Conservation (phyloP, 1,139 yeast species). For the Debaryomyces udenii region DNA sequence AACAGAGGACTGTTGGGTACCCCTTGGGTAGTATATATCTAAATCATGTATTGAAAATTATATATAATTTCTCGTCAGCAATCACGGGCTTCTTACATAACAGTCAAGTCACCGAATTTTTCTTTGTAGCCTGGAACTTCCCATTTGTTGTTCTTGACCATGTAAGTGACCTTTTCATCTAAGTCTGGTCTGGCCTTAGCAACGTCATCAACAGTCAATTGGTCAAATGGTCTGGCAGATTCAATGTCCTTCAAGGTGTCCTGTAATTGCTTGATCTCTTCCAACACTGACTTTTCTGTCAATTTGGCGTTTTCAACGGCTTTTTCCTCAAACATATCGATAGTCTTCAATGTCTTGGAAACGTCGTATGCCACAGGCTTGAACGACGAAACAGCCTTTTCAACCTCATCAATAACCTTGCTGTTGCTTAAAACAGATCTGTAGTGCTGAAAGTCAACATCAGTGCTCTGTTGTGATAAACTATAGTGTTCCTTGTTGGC, state of each 20-base stretch:
- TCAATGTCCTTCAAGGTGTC: conserved; percentile 91
- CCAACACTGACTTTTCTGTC: conserved; percentile 85
- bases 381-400: conserved; percentile 73
- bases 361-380: conserved; percentile 85
- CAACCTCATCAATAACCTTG: conserved; percentile 78
- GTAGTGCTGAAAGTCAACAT: conserved; percentile 82
- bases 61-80: not conserved
- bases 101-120: conserved; percentile 93
- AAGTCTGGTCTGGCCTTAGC: conserved; percentile 96
- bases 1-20: conserved; percentile 9
- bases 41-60: conserved; percentile 3
- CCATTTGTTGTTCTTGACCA: conserved; percentile 98
- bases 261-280: conserved; percentile 84
- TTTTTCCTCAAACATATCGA: conserved; percentile 91
- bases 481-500: conserved; percentile 82
- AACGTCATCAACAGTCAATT: conserved; percentile 93
- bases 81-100: conserved; percentile 62
- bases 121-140: conserved; percentile 98
- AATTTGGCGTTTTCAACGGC: conserved; percentile 95
- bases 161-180: conserved; percentile 91
- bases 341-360: conserved; percentile 86
- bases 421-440: conserved; percentile 79
- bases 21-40: conserved; percentile 5
- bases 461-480: conserved; percentile 70
- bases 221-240: conserved; percentile 96